These are phyloP conservation scores for Blastobotrys persicus DNA, from an alignment of 1,139 yeast genomes.

Conservation along the genomic window DNA sequence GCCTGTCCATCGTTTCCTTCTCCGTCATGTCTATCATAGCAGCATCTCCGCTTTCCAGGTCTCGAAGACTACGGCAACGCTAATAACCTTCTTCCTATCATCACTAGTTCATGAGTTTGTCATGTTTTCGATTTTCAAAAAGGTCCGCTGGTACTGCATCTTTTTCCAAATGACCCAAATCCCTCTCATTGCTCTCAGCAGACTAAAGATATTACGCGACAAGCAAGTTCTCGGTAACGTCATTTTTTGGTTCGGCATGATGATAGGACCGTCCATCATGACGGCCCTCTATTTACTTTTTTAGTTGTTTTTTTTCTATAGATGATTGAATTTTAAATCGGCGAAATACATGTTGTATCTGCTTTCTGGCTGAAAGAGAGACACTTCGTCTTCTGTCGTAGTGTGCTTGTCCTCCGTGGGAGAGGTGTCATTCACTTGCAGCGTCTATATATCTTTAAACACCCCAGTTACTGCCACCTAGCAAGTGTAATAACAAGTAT, in stretches of 20 bases:
- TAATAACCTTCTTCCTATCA: conserved; percentile 78
- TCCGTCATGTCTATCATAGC: conserved; percentile 92
- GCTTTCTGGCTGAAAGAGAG: no score
- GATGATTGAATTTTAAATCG: no score
- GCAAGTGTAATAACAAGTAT: no score
- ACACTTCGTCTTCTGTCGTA: no score
- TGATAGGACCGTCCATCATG: conserved; percentile 85
- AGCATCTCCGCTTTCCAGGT: conserved; percentile 74
- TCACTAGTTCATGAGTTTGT: conserved; percentile 86
- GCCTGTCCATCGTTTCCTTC: conserved; percentile 88
- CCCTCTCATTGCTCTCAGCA: conserved; percentile 41
- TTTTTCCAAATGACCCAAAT: conserved; percentile 77
- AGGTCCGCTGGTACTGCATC: conserved; percentile 75
- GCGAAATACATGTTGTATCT: no score
- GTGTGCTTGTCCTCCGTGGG: no score
- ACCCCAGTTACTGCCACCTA: no score
- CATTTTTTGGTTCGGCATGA: conserved; percentile 89
- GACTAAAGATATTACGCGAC: conserved; percentile 46
- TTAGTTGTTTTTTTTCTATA: conserved; percentile 32
- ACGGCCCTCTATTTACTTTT: conserved; percentile 82
- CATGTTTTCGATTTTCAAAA: conserved; percentile 83
- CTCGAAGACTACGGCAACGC: conserved; percentile 63
- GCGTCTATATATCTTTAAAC: no score
- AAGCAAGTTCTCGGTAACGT: conserved; percentile 64
- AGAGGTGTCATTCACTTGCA: no score